Base-by-base conservation (phyloP, 495 filamentous ascomycete species). In the Saxophila tyrrhenica region DNA sequence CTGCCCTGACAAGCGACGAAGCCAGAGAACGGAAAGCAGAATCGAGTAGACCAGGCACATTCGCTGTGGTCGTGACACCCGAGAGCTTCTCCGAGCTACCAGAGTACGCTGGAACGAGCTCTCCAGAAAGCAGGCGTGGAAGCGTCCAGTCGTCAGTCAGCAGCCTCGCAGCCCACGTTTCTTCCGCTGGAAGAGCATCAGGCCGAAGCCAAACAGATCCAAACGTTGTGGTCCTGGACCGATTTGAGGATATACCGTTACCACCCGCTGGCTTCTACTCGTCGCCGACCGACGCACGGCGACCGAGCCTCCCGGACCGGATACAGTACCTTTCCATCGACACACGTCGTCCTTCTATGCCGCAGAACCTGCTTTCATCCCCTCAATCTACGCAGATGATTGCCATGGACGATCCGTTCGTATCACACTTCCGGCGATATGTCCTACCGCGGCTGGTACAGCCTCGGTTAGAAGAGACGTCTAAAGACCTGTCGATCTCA, bases 21-120 rank as follows among this genome's bases (percentile, higher is more conserved):
- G 79, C 81, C 1, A 64, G 79, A 50, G 79, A 83, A 56, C 72
- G 61, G 54, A 83, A 82, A 57, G 79, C 79, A 7, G 72, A 78
- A 52, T 63, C 63, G 3, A 67, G 67, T 38, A 64, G 64, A 25
- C 78, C 79, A 0, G 79, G 79, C 5, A 81, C 77, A 0, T 83
- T 76, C 61, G 69, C 77, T 64, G 75, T 83, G 25, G 59, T 82
- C 20, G 71, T 73, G 41, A 72, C 76, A 25, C 79, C 75, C 7
- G 69, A 71, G 29, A 82, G 77, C 62, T 82, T 83, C 58, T 64
- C 71, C 16, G 58, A 67, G 8, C 63, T 79, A 16, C 75, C 77
- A 17, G 78, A 80, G 54, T 81, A 80, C 64, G 61, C 65, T 45
- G 41, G 41, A 8, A 44, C 41, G 17, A 44, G 41, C 41, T 44